Evolutionary conservation across 2,329 filamentous ascomycete species (phyloP).

Genomic region (Boeremia exigua): DNA sequence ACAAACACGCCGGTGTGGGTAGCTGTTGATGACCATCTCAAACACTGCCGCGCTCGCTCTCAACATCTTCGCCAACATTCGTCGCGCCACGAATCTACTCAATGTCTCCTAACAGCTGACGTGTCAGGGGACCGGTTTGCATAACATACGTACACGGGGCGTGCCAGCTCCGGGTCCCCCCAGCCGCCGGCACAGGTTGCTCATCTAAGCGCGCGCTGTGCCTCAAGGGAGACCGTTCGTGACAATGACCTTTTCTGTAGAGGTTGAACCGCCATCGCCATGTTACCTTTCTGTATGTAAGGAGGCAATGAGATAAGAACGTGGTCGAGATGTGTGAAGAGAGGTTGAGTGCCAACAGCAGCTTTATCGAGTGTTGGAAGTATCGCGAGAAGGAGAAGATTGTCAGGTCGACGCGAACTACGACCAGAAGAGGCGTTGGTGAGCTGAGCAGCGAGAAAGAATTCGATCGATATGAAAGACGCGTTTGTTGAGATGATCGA

Average conservation of each 20-base stretch:
- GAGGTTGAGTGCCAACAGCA: not conserved
- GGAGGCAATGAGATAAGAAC: conserved; percentile 5
- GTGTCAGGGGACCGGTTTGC: conserved; percentile 4
- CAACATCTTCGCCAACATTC: not conserved
- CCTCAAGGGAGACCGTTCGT: conserved; percentile 15
- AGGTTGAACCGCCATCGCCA: conserved; percentile 8
- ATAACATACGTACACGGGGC: conserved; percentile 6
- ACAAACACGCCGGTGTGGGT: not conserved
- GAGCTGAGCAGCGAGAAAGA: not conserved
- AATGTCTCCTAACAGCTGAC: conserved; percentile 7
- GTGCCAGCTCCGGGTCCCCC: conserved; percentile 11
- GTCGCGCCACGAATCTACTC: not conserved
- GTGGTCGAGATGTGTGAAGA: not conserved
- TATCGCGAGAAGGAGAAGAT: not conserved
- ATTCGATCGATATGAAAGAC: not conserved
- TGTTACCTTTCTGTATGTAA: conserved; percentile 14
- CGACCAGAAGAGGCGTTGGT: not conserved
- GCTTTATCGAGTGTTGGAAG: not conserved
- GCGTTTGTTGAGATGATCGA: not conserved
- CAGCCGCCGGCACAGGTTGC: conserved; percentile 17
- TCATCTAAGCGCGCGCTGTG: conserved; percentile 15
- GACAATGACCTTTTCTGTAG: conserved; percentile 12
- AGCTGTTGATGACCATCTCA: not conserved
- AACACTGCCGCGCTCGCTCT: not conserved
- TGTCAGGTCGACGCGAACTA: not conserved